phyloP scores from a whole-genome alignment of 2,329 filamentous ascomycete species.

The Scytalidium lignicola region DNA sequence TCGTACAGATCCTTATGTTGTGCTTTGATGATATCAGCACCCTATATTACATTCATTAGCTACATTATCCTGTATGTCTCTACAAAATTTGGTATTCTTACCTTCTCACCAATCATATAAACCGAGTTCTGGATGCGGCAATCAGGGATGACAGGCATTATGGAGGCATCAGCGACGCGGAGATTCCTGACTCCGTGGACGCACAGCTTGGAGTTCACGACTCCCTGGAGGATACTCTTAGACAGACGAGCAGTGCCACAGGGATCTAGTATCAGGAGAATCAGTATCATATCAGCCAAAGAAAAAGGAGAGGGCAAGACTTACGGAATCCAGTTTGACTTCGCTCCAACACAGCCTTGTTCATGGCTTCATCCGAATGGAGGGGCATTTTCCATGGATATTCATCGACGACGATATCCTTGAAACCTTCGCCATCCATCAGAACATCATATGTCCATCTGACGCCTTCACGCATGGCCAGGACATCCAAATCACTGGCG shows the following conservation, averaged over 20 bases:
- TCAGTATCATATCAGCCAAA: too few relatives aligned
- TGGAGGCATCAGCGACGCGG: conserved; percentile 49
- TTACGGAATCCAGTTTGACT: conserved; percentile 49
- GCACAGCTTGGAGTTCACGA: conserved; percentile 44
- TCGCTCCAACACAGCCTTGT: conserved; percentile 50
- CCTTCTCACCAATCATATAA: conserved; percentile 54
- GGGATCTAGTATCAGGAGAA: conserved; percentile 40
- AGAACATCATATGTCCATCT: conserved; percentile 41
- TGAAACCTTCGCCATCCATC: conserved; percentile 50
- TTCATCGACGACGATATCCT: conserved; percentile 44
- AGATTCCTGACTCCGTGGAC: conserved; percentile 50
- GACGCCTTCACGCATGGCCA: conserved; percentile 40
- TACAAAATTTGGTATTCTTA: not conserved
- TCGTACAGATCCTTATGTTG: conserved; percentile 30
- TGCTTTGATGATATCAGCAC: conserved; percentile 41
- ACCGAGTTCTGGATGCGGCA: conserved; percentile 56
- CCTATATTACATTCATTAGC: conserved; percentile 8
- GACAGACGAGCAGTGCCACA: conserved; percentile 51
- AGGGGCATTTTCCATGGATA: conserved; percentile 59
- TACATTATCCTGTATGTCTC: not conserved
- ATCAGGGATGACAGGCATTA: conserved; percentile 50
- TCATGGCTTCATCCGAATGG: conserved; percentile 50
- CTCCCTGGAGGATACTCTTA: conserved; percentile 45
- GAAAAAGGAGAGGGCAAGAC: too few relatives aligned
- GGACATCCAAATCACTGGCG: conserved; percentile 41